Base-by-base conservation (phyloP, 305 asterid species). In the Fraxinus xanthoxyloides region DNA sequence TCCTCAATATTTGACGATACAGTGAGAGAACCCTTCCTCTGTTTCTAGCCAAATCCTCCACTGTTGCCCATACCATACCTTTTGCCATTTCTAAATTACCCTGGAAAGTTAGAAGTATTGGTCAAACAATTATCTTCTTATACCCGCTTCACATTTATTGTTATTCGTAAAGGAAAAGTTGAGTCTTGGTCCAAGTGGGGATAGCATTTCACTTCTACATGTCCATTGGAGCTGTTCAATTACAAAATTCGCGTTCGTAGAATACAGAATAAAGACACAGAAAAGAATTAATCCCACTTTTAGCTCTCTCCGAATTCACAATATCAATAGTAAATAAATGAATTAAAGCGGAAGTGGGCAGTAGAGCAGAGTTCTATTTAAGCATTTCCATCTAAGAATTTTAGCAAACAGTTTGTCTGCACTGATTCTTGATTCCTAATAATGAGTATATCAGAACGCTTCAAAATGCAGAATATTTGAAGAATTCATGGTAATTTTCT, bases 1-100 rank as follows among this genome's bases (percentile, higher is more conserved):
- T 88, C 87, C 59, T 48, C 59, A 48, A n/a, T 48, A 48, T 48
- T 48, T 48, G 59, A n/a, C 59, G 7, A 48, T 48, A 95, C 81
- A 95, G 24, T 15, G 93, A 88, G 74, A 95, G 85, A 51, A 93
- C 91, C 79, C 85, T 80, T 82, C 92, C 93, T 83, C 95, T 87
- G 86, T 90, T 93, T 72, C 88, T 87, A 6, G 94, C 89, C 86
- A 95, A 69, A 85, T 95, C 98, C 84, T 95, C 97, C 0, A 96
- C 93, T 26, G 97, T 90, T 17, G 93, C 97, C 99, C 99, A 95
- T 82, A 95, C 85, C 88, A 93, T 84, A 28, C 98, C 94, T 86
- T 77, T 90, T 17, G 86, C 92, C 98, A 93, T 92, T 84, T 40
- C 77, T 24, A 15, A 48, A 15, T 15, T 48, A 48, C 59, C 1